These are phyloP conservation scores for Stereocaulon alpinum DNA, from an alignment of 495 filamentous ascomycete genomes.

Conservation along the genomic window DNA sequence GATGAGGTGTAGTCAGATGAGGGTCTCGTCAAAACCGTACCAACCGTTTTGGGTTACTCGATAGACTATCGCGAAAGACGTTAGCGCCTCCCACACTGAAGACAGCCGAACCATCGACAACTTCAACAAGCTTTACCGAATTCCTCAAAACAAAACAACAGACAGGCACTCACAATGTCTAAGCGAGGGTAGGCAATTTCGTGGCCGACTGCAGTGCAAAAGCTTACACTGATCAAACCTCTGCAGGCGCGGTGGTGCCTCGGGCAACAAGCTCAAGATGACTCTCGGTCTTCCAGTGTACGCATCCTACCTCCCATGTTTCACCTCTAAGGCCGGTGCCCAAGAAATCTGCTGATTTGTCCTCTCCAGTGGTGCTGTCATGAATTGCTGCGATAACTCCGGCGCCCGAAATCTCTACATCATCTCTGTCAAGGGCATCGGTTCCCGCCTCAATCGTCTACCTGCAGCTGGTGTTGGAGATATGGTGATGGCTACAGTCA, in stretches of 20 bases:
- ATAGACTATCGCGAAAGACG: background rate
- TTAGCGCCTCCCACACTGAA: slow-evolving; percentile 9
- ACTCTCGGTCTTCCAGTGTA: slow-evolving; percentile 99
- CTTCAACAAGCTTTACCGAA: background rate
- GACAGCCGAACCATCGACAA: background rate
- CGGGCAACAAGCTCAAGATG: slow-evolving; percentile 99
- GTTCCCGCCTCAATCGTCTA: slow-evolving; percentile 95
- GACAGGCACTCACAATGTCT: slow-evolving; percentile 38
- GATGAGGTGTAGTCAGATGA: slow-evolving; percentile 5
- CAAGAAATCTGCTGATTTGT: slow-evolving; percentile 12
- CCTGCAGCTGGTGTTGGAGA: slow-evolving; percentile 96
- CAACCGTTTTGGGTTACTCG: background rate
- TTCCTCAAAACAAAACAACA: background rate
- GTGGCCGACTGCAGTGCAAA: slow-evolving; percentile 1
- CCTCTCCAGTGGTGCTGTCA: slow-evolving; percentile 71
- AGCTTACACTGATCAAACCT: slow-evolving; percentile 25
- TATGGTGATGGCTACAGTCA: slow-evolving; percentile 99
- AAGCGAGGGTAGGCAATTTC: slow-evolving; percentile 40
- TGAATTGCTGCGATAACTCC: slow-evolving; percentile 97
- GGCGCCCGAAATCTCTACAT: slow-evolving; percentile 99
- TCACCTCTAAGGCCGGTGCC: background rate
- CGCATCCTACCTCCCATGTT: slow-evolving; percentile 26
- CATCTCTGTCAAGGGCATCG: slow-evolving; percentile 99
- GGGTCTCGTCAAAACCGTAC: background rate
- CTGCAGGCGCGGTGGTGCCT: slow-evolving; percentile 70